Base-by-base conservation (phyloP, 331 rosid species). In the Dryas integrifolia region DNA sequence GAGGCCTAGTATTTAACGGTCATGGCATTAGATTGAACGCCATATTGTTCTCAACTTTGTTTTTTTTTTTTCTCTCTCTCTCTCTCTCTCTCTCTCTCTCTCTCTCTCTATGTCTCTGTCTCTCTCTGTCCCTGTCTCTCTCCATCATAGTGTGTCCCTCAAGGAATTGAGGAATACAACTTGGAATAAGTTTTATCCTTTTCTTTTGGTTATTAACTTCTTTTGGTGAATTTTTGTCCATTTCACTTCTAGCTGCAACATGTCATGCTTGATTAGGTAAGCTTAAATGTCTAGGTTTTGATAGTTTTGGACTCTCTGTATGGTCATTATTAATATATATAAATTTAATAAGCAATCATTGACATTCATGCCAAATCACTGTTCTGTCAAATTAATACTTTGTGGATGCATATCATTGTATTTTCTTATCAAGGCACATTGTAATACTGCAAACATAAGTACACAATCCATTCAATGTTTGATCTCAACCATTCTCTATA, bases 1-100 rank as follows among this genome's bases (percentile, higher is more conserved):
- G 71, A 81, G 64, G 65, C 79, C 81, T 82, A 69, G 84, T 80
- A 78, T 55, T 53, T 74, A 70, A 79, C 76, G 77, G 68, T 68
- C 69, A 82, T 44, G 75, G 45, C 76, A 67, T 81, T 41, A 49
- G 57, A 56, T 80, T 84, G 71, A 77, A 74, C 81, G 79, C 73
- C 78, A 41, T 77, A 65, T 62, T 64, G 49, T 79, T 82, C 76
- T 74, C 82, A 62, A 72, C 76, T 74, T 65, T 65, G 74, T 15
- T 75, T 40, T 30, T 15, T 43, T 70, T 70, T 65, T 69, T 70
- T 83, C 49, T 55, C 75, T 57, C 60, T 76, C 60, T 69, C 83
- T 60, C 9, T 47, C 71, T 16, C 74, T 30, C 21, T 57, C 21
- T 24, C 15, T 46, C 59, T 72, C 14, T 9, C 60, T 87, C 64